These are phyloP conservation scores for Triangularia verruculosa DNA, from an alignment of 2,329 filamentous ascomycete species.

Conservation along the genomic window DNA sequence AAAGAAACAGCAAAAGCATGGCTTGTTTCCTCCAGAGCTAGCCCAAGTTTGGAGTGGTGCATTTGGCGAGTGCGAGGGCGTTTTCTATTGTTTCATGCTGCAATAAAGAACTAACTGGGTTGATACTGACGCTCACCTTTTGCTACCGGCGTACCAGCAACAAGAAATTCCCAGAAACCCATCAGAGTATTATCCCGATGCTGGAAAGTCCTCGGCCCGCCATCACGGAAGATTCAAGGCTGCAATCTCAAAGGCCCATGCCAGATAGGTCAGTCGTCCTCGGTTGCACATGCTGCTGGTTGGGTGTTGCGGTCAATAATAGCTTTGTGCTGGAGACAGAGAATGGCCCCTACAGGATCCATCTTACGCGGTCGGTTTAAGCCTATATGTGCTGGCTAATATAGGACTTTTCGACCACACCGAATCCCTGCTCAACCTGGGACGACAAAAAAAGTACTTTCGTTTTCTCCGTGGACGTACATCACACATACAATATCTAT, in stretches of 20 bases:
- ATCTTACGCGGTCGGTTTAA: slow-evolving; percentile 33
- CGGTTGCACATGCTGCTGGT: slow-evolving; percentile 6
- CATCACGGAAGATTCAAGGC: background rate
- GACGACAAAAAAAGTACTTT: slow-evolving; percentile 6
- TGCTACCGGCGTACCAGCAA: background rate
- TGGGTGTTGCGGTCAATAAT: slow-evolving; percentile 25
- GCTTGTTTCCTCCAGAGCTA: background rate
- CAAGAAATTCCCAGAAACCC: background rate
- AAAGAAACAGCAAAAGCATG: background rate
- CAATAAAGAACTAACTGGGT: no score
- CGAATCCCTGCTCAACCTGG: slow-evolving; percentile 24
- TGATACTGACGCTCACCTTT: background rate
- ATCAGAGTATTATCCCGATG: background rate
- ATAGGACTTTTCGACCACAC: slow-evolving; percentile 31
- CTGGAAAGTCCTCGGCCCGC: slow-evolving; percentile 1
- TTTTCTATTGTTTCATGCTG: background rate
- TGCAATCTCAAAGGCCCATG: background rate
- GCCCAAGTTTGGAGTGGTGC: background rate
- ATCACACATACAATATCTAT: slow-evolving; percentile 13
- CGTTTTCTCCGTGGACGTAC: background rate
- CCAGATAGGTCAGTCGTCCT: background rate
- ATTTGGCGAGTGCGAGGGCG: background rate
- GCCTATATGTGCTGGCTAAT: slow-evolving; percentile 39
- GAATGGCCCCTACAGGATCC: slow-evolving; percentile 34
- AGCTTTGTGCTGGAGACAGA: slow-evolving; percentile 32